Conservation (phyloP, 2,329 filamentous ascomycete species). For the Arachnomyces sp. region DNA sequence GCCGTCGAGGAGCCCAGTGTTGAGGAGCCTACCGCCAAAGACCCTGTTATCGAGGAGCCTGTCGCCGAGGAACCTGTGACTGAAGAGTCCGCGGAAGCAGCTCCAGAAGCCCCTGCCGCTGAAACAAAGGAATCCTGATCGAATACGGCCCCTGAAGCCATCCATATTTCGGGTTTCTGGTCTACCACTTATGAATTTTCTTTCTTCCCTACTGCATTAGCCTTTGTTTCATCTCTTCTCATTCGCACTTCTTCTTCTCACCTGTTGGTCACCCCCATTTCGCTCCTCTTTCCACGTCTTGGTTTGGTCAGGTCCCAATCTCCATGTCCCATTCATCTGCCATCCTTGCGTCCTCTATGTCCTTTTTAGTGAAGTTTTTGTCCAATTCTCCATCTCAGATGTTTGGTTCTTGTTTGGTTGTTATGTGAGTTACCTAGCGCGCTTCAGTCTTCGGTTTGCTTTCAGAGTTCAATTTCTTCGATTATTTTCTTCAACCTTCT, state of each 20-base stretch:
- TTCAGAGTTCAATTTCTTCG: too few species aligned
- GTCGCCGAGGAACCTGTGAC: not conserved
- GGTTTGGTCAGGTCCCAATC: too few species aligned
- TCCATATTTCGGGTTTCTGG: not conserved
- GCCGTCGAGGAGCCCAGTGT: not conserved
- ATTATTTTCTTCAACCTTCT: too few species aligned
- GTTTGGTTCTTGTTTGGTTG: too few species aligned
- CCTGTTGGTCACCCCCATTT: not conserved
- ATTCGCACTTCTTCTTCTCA: not conserved
- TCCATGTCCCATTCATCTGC: too few species aligned
- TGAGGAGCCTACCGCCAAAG: not conserved
- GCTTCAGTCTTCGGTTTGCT: too few species aligned
- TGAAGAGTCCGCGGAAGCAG: slow-evolving; percentile 6
- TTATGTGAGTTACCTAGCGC: too few species aligned
- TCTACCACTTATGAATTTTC: not conserved
- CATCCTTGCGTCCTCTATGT: too few species aligned
- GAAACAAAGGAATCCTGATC: not conserved
- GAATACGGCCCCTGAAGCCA: not conserved
- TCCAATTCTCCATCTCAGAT: too few species aligned
- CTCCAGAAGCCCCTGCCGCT: not conserved
- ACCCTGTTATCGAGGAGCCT: not conserved
- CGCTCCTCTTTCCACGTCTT: not conserved
- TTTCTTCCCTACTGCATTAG: not conserved
- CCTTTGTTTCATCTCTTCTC: not conserved
- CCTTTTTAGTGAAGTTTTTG: too few species aligned